Evolutionary conservation across 2,329 filamentous ascomycete genomes (phyloP), one percentile per base, ranked within the genome.

Genomic region (Coniella lustricola): DNA sequence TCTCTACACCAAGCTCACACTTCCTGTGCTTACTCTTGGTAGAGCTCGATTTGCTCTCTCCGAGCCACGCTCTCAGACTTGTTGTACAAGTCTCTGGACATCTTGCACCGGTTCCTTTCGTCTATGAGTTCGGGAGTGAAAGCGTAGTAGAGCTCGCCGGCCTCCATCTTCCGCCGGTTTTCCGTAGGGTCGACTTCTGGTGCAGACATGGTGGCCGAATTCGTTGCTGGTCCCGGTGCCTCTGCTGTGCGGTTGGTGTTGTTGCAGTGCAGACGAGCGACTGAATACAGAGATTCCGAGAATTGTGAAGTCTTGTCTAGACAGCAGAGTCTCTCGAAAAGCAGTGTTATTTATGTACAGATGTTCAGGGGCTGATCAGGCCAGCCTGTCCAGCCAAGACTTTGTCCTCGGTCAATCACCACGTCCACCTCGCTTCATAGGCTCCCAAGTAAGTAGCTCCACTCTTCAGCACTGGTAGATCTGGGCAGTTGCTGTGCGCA

Each of bases 141-240:
- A 36, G 85, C 80, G 57, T 82, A 76, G 64, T 89, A 90, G 10
- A 91, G 74, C 62, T 91, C 81, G 42, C 85, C 85, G 13, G 73
- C 70, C 41, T 69, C 65, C 82, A 87, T 88, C 21, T 72, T 71
- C 35, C 66, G 64, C 33, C 68, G 63, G 60, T 79, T 79, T 41
- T 77, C 74, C 35, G 58, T 64, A 7, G 64, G 63, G 43, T 73
- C 64, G 29, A 76, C 49, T 9, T 34, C 40, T 13, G 51, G 51
- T 18, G 41, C 45, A 18, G 51, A 35, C 49, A 54, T 52, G 14
- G 25, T 46, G 17, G 25, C 25, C 25, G 25, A 29, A 10, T 29
- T 29, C 25, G 5, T 29, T 29, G 5, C 10, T 29, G 5, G 25
- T 29, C 25, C 10, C 5, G 10, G 25, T n/a, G n/a, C n/a, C n/a